Evolutionary conservation across 202 grass and related monocot genomes (phyloP).

Genomic region (Setaria viridis): DNA sequence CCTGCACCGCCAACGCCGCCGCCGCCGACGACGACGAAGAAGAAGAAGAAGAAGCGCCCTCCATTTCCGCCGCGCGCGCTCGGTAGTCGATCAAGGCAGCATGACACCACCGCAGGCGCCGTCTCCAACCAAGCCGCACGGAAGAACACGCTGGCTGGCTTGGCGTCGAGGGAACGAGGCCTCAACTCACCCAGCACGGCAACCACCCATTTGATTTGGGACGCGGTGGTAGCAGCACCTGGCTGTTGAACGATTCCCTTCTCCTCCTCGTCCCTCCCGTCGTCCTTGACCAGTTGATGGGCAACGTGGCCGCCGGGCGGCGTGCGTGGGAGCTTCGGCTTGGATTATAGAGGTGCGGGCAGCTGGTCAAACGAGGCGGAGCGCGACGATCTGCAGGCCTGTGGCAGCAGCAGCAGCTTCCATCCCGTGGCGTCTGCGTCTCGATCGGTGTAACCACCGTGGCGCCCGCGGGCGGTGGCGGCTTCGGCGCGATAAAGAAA

Average conservation of each 20-base stretch:
- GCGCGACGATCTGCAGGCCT: not conserved
- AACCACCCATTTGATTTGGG: not conserved
- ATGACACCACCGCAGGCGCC: no score
- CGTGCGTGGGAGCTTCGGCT: not conserved
- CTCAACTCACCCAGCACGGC: slow-evolving; percentile 31
- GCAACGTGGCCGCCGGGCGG: slow-evolving; percentile 43
- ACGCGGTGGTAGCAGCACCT: not conserved
- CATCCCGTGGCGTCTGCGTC: not conserved
- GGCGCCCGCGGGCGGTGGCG: not conserved
- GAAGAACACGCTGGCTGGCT: not conserved
- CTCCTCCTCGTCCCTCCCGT: no score
- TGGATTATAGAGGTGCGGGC: not conserved
- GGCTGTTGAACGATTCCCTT: slow-evolving; percentile 35
- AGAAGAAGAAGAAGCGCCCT: not conserved
- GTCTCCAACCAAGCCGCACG: not conserved
- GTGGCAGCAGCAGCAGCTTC: not conserved
- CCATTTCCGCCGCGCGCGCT: slow-evolving; percentile 20
- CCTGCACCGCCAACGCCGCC: not conserved
- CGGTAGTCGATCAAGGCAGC: not conserved
- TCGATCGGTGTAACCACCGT: slow-evolving; percentile 49
- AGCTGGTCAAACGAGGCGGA: slow-evolving; percentile 51
- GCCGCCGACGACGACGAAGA: not conserved
- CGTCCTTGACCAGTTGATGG: slow-evolving; percentile 32
- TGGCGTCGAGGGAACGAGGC: slow-evolving; percentile 12
- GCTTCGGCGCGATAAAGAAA: slow-evolving; percentile 49